Evolutionary conservation across 1,284 basidiomycete genomes (phyloP).

Genomic region (Vanrija pseudolonga): DNA sequence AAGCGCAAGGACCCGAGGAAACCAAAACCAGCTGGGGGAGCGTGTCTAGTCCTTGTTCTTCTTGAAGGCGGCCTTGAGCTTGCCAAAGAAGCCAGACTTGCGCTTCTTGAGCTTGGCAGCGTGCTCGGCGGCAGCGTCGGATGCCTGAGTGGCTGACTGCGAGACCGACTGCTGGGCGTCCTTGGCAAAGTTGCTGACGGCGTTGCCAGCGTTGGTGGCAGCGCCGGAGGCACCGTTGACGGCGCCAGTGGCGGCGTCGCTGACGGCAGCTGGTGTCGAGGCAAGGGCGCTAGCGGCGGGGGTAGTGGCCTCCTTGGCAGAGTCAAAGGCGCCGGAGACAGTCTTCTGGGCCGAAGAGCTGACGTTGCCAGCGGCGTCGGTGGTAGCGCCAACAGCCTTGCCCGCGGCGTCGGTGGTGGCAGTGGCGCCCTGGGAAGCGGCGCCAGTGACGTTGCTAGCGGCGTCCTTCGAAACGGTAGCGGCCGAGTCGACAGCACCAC

Average conservation of each 20-base stretch:
- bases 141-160: background rate
- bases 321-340: background rate
- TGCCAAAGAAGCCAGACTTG: conserved; percentile 27
- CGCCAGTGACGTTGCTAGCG: background rate
- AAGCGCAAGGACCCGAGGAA: too few relatives aligned
- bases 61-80: conserved; percentile 16
- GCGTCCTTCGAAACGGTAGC: background rate
- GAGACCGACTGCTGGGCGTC: background rate
- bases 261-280: too few relatives aligned
- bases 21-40: too few relatives aligned
- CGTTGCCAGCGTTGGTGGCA: background rate
- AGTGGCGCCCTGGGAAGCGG: background rate
- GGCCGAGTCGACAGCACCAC: background rate
- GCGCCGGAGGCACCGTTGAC: background rate
- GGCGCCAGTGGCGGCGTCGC: background rate
- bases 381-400: conserved; percentile 1
- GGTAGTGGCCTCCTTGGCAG: conserved; percentile 3
- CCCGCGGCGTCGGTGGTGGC: conserved; percentile 1
- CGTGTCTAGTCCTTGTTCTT: conserved; percentile 4
- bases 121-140: background rate
- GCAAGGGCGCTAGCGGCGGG: background rate
- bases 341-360: background rate
- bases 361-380: background rate
- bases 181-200: conserved; percentile 1
- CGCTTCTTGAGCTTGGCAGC: conserved; percentile 15